Evolutionary conservation across 148 eudicot species (phyloP).

Genomic region (Camellia granthamiana): DNA sequence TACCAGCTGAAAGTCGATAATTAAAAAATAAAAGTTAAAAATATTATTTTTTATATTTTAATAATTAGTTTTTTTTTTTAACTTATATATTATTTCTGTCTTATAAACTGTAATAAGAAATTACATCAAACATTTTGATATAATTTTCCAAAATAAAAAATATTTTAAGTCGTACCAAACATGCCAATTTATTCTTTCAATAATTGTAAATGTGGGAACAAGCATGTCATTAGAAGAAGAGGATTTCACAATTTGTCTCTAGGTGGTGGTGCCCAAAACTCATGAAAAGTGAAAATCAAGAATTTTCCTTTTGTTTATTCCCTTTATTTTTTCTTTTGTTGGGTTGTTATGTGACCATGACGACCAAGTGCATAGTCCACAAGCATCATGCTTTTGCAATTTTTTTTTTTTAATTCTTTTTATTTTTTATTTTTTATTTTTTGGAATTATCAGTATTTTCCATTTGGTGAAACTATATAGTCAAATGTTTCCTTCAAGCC

Average conservation of each 20-base stretch:
- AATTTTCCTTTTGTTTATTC: neutral
- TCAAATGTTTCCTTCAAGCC: neutral
- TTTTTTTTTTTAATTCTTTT: no score
- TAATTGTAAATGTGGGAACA: neutral
- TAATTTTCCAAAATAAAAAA: no score
- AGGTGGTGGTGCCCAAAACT: neutral
- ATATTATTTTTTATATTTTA: no score
- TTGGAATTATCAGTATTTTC: neutral
- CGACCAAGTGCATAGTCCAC: neutral
- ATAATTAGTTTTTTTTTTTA: no score
- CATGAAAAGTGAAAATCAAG: neutral
- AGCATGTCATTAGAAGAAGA: conserved; percentile 1
- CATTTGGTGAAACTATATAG: neutral
- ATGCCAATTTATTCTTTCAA: no score
- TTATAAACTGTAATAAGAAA: no score
- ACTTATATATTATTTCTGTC: no score
- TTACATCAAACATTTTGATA: no score
- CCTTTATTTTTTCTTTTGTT: neutral
- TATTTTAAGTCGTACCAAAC: no score
- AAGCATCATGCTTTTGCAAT: neutral
- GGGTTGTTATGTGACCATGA: conserved; percentile 4
- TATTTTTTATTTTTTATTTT: neutral
- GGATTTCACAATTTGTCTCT: neutral
- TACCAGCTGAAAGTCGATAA: no score
- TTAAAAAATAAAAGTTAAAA: no score